A percentile compares a stretch with the other conserved stretches of the same genome.
Conservation (phyloP, 2,329 filamentous ascomycete genomes). For the Colletotrichum gloeosporioides region DNA sequence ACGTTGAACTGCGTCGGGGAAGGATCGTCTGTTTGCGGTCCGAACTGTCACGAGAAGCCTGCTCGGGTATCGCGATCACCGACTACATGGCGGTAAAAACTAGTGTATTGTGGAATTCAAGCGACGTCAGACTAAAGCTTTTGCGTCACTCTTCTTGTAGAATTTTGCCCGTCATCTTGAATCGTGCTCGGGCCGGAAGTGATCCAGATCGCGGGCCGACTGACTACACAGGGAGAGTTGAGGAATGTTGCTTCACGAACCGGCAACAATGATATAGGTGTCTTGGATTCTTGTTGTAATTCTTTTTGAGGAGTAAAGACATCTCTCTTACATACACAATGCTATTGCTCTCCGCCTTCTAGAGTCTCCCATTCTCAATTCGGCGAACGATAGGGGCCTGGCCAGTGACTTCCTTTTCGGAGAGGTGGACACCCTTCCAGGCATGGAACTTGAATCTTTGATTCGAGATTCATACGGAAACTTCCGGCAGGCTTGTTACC, state of each 20-base stretch:
- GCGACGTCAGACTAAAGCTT: background rate
- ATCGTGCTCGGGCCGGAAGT: background rate
- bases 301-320: background rate
- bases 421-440: no score
- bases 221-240: background rate
- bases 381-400: no score
- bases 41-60: background rate
- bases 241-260: slow-evolving; percentile 23
- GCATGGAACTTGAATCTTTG: no score
- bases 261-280: slow-evolving; percentile 21
- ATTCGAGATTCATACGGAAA: no score
- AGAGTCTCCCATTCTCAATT: no score
- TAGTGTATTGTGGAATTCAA: background rate
- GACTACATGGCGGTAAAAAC: background rate
- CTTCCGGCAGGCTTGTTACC: no score
- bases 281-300: background rate
- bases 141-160: background rate
- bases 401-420: no score
- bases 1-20: background rate
- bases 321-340: no score
- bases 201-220: slow-evolving; percentile 23
- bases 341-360: no score
- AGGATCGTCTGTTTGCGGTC: background rate
- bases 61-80: background rate
- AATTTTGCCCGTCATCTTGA: background rate